Percentiles rank a stretch among this genome's conserved stretches.
Conservation (phyloP, 257 asterid genomes). For the Nicotiana knightiana region DNA sequence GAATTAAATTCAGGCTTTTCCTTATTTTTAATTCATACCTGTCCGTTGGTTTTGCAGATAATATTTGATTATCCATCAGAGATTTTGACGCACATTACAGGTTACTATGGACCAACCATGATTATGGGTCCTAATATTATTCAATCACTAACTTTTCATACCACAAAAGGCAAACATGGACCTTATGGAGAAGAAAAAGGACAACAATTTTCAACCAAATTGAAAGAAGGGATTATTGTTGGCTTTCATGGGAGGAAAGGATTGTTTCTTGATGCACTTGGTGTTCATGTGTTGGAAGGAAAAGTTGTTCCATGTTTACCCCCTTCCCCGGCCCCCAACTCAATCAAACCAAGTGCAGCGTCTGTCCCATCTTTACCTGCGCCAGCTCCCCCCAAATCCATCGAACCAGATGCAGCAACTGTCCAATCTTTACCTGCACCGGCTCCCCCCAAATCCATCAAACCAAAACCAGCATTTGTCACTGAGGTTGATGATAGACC, state of each 20-base stretch:
- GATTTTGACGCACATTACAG: conserved; percentile 62
- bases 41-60: conserved; percentile 32
- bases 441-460: conserved; percentile 7
- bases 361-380: conserved; percentile 14
- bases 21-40: not conserved
- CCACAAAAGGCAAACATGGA: conserved; percentile 59
- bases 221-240: conserved; percentile 48
- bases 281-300: conserved; percentile 57
- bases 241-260: conserved; percentile 85
- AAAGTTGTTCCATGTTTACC: conserved; percentile 16
- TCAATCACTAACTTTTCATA: conserved; percentile 68
- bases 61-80: conserved; percentile 66
- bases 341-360: not conserved
- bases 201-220: conserved; percentile 46
- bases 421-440: conserved; percentile 7
- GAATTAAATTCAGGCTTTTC: not conserved
- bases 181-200: conserved; percentile 85
- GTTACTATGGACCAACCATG: conserved; percentile 60
- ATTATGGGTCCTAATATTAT: conserved; percentile 68
- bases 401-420: not conserved
- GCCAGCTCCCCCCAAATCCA: conserved; percentile 14
- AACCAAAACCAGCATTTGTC: conserved; percentile 17
- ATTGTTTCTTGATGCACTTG: conserved; percentile 63
- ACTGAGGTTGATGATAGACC: conserved; percentile 29
- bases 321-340: conserved; percentile 8